A percentile compares a stretch with the other conserved stretches of the same genome.
Evolutionary conservation across 257 asterid species (phyloP).

Genomic region (Primulina huaijiensis): DNA sequence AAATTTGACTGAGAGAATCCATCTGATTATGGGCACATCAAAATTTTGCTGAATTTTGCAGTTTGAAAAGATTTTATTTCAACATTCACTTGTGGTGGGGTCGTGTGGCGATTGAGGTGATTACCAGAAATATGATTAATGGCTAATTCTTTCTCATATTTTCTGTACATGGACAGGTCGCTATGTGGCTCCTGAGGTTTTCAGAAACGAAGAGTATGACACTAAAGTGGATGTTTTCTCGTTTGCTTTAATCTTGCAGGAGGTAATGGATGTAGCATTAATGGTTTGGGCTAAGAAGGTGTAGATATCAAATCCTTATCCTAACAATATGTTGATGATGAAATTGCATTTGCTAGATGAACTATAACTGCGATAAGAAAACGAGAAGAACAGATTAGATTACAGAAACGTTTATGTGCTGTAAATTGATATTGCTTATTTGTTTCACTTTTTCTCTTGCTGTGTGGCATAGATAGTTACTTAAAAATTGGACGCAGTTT

Average conservation of each 20-base stretch:
- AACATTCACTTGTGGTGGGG: too few species aligned
- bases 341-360: too few species aligned
- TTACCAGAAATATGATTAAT: conserved; percentile 13
- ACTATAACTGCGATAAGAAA: too few species aligned
- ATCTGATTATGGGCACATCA: not conserved
- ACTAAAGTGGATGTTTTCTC: conserved; percentile 88
- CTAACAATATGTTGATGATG: too few species aligned
- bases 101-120: too few species aligned
- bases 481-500: not conserved
- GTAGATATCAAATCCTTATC: not conserved
- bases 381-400: too few species aligned
- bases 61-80: too few species aligned
- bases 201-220: conserved; percentile 72
- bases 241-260: conserved; percentile 78
- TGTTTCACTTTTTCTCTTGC: too few species aligned
- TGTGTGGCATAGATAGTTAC: not conserved
- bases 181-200: conserved; percentile 88
- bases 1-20: not conserved
- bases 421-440: too few species aligned
- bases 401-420: too few species aligned
- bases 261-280: conserved; percentile 40
- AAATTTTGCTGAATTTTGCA: too few species aligned
- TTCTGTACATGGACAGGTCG: conserved; percentile 50
- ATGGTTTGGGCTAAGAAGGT: conserved; percentile 7
- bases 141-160: not conserved